A percentile compares a stretch with the other conserved stretches of the same genome.
Evolutionary conservation across 73 alveolate genomes (phyloP).

Genomic region (Stentor roeselii): DNA sequence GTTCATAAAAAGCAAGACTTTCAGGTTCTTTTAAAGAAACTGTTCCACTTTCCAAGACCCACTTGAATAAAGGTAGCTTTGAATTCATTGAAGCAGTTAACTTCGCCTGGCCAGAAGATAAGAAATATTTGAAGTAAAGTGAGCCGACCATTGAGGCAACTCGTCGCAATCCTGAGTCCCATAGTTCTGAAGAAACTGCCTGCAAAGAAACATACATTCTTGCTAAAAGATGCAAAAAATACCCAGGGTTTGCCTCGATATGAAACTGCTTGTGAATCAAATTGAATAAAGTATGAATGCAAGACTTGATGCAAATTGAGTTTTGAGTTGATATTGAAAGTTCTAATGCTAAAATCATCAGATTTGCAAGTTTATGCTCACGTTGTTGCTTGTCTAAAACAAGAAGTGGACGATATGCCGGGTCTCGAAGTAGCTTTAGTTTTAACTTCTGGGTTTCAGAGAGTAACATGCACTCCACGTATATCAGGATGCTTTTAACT

Average conservation of each 20-base stretch:
- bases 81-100: not conserved
- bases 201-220: conserved; percentile 55
- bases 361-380: conserved; percentile 74
- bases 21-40: conserved; percentile 34
- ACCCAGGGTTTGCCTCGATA: conserved; percentile 44
- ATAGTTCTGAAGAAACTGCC: conserved; percentile 51
- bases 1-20: conserved; percentile 54
- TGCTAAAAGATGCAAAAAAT: conserved; percentile 45
- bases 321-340: conserved; percentile 70
- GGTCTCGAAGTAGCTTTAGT: not conserved
- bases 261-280: conserved; percentile 44
- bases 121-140: not conserved
- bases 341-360: conserved; percentile 76
- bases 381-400: conserved; percentile 62
- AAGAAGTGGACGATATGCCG: not conserved
- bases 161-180: conserved; percentile 65
- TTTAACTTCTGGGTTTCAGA: not conserved
- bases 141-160: conserved; percentile 27
- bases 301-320: conserved; percentile 58
- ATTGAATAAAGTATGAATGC: conserved; percentile 70
- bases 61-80: conserved; percentile 11
- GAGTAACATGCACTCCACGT: not conserved
- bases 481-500: conserved; percentile 5
- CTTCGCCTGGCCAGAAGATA: not conserved
- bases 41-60: not conserved